A percentile compares a stretch with the other conserved stretches of the same genome.
Conservation (phyloP, 148 eudicot species). For the Amaranthus palmeri region DNA sequence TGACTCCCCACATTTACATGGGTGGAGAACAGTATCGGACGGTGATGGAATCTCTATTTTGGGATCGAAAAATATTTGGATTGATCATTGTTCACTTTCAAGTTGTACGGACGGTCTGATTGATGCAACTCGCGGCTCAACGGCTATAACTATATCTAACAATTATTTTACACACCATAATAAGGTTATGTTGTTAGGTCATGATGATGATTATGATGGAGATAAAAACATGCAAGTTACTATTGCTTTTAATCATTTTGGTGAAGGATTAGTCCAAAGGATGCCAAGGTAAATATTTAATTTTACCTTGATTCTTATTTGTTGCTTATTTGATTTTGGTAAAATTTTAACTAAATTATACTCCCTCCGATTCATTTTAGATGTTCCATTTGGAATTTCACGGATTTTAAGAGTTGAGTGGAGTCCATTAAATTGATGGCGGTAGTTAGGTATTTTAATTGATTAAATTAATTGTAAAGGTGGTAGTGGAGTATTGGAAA, state of each 20-base stretch:
- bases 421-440: no score
- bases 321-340: no score
- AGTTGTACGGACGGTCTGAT: constrained; percentile 55
- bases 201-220: constrained; percentile 34
- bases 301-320: no score
- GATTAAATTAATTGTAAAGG: no score
- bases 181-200: constrained; percentile 66
- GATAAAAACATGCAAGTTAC: constrained; percentile 75
- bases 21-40: constrained; percentile 56
- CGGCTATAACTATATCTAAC: constrained; percentile 63
- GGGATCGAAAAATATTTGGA: constrained; percentile 53
- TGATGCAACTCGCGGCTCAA: constrained; percentile 58
- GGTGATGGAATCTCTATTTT: constrained; percentile 67
- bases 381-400: no score
- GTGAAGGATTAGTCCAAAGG: constrained; percentile 71
- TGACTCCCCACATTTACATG: constrained; percentile 48
- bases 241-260: constrained; percentile 74
- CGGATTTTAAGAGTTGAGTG: no score
- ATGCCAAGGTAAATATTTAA: constrained; percentile 56
- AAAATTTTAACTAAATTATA: no score
- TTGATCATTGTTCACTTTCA: constrained; percentile 56
- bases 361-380: no score
- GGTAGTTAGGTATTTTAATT: no score
- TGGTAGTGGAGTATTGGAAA: no score
- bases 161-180: constrained; percentile 58